A percentile compares a stretch with the other conserved stretches of the same genome.
phyloP scores from a whole-genome alignment of 352 stramenopile genomes.

The Paralagenidium karlingii region DNA sequence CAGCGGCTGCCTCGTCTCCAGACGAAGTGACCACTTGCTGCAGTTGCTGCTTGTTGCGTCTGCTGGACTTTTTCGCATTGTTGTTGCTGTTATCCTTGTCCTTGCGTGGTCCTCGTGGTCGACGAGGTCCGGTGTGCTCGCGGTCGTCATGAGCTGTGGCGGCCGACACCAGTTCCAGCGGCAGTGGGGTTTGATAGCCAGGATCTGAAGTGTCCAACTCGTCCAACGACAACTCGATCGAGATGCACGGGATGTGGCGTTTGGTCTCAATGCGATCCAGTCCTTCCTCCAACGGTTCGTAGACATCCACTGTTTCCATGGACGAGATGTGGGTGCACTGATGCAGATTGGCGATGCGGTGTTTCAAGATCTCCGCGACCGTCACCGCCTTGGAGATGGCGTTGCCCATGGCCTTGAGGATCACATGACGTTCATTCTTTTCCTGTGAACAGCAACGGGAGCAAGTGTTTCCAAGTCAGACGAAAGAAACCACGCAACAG shows the following conservation, averaged over 20 bases:
- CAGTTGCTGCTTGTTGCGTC: not conserved
- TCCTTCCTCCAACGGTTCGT: conserved; percentile 76
- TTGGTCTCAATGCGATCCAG: conserved; percentile 65
- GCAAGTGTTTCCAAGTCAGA: not conserved
- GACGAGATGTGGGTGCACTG: conserved; percentile 70
- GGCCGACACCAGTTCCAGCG: conserved; percentile 3
- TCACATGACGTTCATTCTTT: conserved; percentile 41
- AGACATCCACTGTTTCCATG: conserved; percentile 69
- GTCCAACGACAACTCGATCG: conserved; percentile 60
- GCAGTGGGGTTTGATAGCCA: conserved; percentile 65
- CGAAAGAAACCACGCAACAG: not conserved
- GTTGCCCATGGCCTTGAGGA: conserved; percentile 74
- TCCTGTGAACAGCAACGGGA: conserved; percentile 19
- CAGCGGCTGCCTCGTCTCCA: too few species aligned
- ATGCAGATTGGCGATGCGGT: conserved; percentile 53
- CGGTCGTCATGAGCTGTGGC: not conserved
- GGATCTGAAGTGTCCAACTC: conserved; percentile 34
- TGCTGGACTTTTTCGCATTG: not conserved
- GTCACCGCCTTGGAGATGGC: conserved; percentile 79
- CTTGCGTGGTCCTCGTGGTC: not conserved
- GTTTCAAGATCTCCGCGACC: conserved; percentile 75
- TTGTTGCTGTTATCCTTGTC: not conserved
- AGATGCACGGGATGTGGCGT: conserved; percentile 61
- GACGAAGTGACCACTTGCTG: too few species aligned
- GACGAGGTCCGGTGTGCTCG: not conserved